Evolutionary conservation across 2,329 filamentous ascomycete genomes (phyloP), one percentile per base, ranked within the genome.

Genomic region (Fusarium palustre): DNA sequence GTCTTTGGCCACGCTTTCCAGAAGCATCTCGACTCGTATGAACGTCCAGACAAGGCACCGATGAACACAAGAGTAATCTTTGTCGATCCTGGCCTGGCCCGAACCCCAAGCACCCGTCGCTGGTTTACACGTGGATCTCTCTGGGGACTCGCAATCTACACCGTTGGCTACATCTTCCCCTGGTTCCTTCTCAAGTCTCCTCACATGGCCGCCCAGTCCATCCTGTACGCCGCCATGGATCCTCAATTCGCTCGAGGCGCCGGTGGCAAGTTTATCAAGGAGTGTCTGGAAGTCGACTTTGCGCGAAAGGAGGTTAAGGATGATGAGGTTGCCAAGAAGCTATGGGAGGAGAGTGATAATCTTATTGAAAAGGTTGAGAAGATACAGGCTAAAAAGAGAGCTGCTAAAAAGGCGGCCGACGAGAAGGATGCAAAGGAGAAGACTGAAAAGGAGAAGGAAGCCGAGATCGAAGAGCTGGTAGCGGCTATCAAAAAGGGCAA

Each of bases 171-270:
- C 84, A 86, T 91, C 2, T 70, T 97, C 0, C 93, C 92, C 78
- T 98, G 95, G 93, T 79, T 99, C 24, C 79, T 97, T 2, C 83
- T 99, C 55, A 98, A 99, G 80, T 94, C 92, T 34, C 88, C 94
- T 1, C 81, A 90, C 54, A 90, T 92, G 81, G 96, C 93, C 4
- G 92, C 95, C 1, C 94, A 99, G 80, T 94, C 92, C 7, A 89
- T 98, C 47, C 82, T 98, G 11, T 91, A 90, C 71, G 94, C 94
- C 1, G 90, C 90, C 3, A 97, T 97, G 92, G 94, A 97, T 57
- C 86, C 87, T 4, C 83, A 85, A 4, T 87, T 94, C 52, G 88
- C 87, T 6, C 85, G 90, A 34, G 88, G 86, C 2, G 75, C 80
- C 1, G 92, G 92, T 11, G 92, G 91, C 0, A 90, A 86, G 76